Base-by-base conservation (phyloP, 345 rosid genomes). In the Rhizophora mangle region DNA sequence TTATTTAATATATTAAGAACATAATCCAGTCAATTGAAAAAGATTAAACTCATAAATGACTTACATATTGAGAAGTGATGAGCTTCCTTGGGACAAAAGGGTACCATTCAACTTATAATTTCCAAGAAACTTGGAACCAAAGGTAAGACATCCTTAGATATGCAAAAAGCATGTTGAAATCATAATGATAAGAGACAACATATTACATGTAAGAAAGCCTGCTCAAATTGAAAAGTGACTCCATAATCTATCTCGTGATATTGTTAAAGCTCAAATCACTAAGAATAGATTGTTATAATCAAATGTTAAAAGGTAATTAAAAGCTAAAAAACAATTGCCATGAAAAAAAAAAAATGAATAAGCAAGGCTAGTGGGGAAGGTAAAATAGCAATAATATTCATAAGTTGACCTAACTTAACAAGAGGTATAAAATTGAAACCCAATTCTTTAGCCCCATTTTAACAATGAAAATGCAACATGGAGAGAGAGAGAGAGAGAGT, bases 261-360 rank as follows among this genome's bases (percentile, higher is more conserved):
- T 78, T 84, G 77, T 86, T 86, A 83, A 84, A 86, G 84, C 91
- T 85, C 69, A 85, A 80, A 77, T 87, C 89, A 79, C 89, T 87
- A 62, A 3, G 32, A 61, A 72, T 62, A 64, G 53, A 63, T 55
- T 22, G 7, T 56, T 20, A 57, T 24, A 53, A 60, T 43, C 18
- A 52, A 7, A 6, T 5, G 15, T 4, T 36, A 24, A 58, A 57
- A 18, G 39, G 5, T 43, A 46, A 19, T 18, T 9, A 37, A 21
- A 67, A 51, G 51, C 20, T 62, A 19, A 8, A 63, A 62, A 54
- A 66, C 15, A 54, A 37, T 37, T 37, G 3, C 13, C 39, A 36
- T 43, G 47, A 24, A 1, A 1, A 43, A 10, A 11, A 39, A 32
- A 1, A 32, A 6, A 32, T 32, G 36, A 32, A 1, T 32, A 6